Base-by-base conservation (phyloP, 208 protist species). In the Acanthamoeba triangularis region DNA sequence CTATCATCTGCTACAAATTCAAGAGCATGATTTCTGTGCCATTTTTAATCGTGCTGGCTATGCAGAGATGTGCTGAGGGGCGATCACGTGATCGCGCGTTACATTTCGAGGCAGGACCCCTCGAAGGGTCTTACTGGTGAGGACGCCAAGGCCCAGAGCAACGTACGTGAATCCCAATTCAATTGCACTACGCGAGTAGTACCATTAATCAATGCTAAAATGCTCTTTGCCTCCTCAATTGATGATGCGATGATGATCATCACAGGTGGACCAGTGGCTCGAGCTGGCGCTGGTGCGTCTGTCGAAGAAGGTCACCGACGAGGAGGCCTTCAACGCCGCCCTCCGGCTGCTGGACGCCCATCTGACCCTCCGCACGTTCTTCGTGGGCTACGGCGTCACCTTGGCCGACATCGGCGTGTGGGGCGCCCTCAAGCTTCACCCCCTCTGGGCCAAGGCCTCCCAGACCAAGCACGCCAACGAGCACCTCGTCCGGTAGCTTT, bases 181-280 rank as follows among this genome's bases (percentile, higher is more conserved):
- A 35, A 2, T 52, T 56, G 35, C 3, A 35, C 25, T 18, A 33
- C 37, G 30, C 72, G 11, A 13, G 11, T 78, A 33, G 69, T 6
- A 33, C 69, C 2, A 41, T 78, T 41, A 41, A 37, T 30, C n/a
- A 41, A 78, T 4, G 3, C 14, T 49, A 18, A n/a, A n/a, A 14
- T 37, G 28, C 11, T 0, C 41, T 54, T n/a, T 90, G 16, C 14
- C 28, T 63, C 59, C 37, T 3, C 7, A 14, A 18, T 49, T 41
- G 52, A 69, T 61, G 14, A n/a, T n/a, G n/a, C n/a, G n/a, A n/a
- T n/a, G n/a, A n/a, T n/a, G n/a, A n/a, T n/a, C 30, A 20, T 28
- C 18, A 91, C 49, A 94, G 90, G 90, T 94, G 4, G 72, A 94
- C 41, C 90, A 94, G 28, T 94, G 90, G 90, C 47, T 94, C 35